These are phyloP conservation scores for Ogataea parapolymorpha DNA, from an alignment of 805 yeast species.

Conservation along the genomic window DNA sequence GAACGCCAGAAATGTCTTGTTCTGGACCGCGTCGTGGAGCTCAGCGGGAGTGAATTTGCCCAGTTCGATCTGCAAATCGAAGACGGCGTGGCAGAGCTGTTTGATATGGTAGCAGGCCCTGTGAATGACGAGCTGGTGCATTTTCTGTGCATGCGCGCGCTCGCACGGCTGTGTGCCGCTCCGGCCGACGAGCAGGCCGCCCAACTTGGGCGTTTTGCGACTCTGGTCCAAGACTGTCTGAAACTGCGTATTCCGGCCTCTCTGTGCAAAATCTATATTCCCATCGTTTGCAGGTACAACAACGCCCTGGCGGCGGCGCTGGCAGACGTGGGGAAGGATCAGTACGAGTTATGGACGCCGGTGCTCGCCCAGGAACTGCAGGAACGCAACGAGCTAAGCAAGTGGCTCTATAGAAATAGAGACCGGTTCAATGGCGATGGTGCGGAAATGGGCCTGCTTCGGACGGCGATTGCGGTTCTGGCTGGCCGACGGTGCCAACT, in stretches of 20 bases:
- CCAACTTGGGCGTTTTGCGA: neutral
- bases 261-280: neutral
- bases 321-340: neutral
- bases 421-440: neutral
- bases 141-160: neutral
- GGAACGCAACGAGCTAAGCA: neutral
- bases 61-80: slow-evolving; percentile 21
- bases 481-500: neutral
- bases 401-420: neutral
- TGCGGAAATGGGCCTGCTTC: neutral
- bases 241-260: neutral
- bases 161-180: neutral
- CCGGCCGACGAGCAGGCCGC: neutral
- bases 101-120: neutral
- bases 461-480: neutral
- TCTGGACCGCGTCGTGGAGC: neutral
- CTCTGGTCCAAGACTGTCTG: neutral
- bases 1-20: slow-evolving; percentile 1
- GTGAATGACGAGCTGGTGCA: neutral
- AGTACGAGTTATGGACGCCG: neutral
- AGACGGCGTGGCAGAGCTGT: neutral
- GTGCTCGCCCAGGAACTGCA: neutral
- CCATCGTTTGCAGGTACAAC: neutral
- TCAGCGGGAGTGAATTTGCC: neutral
- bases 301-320: neutral